phyloP scores from a whole-genome alignment of 768 basidiomycete genomes.

The Ramaria rubella region DNA sequence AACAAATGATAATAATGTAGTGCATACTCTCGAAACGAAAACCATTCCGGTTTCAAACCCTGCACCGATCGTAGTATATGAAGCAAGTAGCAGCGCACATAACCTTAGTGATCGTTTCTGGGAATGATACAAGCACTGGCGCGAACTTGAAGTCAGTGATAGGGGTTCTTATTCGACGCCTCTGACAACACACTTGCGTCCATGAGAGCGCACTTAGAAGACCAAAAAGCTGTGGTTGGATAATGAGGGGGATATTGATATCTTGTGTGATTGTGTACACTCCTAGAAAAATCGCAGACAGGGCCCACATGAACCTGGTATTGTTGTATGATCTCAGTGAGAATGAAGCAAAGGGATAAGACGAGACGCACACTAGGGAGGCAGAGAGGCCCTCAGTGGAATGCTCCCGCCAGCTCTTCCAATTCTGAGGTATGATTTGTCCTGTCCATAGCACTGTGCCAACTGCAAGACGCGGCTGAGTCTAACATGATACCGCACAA shows the following conservation, averaged over 20 bases:
- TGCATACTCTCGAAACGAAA: slow-evolving; percentile 43
- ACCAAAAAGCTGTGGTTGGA: slow-evolving; percentile 62
- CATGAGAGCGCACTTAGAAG: slow-evolving; percentile 54
- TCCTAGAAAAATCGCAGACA: slow-evolving; percentile 56
- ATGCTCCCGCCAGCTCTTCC: slow-evolving; percentile 65
- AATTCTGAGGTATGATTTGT: slow-evolving; percentile 64
- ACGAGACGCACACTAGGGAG: slow-evolving; percentile 52
- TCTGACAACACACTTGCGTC: slow-evolving; percentile 47
- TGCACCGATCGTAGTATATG: slow-evolving; percentile 41
- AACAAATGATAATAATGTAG: neutral
- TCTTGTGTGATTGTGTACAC: slow-evolving; percentile 58
- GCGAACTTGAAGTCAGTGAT: slow-evolving; percentile 9
- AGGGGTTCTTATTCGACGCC: neutral
- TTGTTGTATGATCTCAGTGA: neutral
- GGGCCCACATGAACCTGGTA: slow-evolving; percentile 53
- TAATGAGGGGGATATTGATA: slow-evolving; percentile 64
- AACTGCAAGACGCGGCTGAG: slow-evolving; percentile 22
- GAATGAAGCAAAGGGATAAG: neutral
- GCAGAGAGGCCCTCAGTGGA: slow-evolving; percentile 64
- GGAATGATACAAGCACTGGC: slow-evolving; percentile 64
- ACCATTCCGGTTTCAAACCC: slow-evolving; percentile 55
- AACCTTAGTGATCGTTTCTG: slow-evolving; percentile 29
- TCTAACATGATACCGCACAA: too few species aligned
- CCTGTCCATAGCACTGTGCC: slow-evolving; percentile 62
- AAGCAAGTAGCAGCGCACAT: slow-evolving; percentile 20